Evolutionary conservation across 2,329 filamentous ascomycete species (phyloP).

Genomic region (Penicillium sp.): DNA sequence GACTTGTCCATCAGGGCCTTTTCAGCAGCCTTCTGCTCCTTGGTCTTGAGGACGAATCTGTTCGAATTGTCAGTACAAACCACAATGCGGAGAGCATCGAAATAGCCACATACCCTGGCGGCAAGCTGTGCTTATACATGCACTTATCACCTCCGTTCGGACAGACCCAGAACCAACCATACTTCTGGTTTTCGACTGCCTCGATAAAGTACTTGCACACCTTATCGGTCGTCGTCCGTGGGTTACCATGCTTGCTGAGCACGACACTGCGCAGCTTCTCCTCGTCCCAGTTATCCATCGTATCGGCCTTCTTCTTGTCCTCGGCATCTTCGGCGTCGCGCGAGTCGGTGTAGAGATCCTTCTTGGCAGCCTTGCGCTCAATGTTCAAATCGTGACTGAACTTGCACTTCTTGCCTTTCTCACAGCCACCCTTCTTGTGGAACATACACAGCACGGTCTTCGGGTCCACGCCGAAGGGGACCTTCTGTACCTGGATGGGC

Average conservation of each 20-base stretch:
- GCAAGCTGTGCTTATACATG: slow-evolving; percentile 97
- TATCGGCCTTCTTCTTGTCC: slow-evolving; percentile 79
- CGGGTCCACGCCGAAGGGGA: slow-evolving; percentile 95
- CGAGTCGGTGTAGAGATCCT: slow-evolving; percentile 83
- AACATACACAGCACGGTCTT: slow-evolving; percentile 97
- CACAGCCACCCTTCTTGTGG: slow-evolving; percentile 95
- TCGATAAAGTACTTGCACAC: slow-evolving; percentile 99
- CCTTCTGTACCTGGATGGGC: slow-evolving; percentile 94
- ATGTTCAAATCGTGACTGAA: slow-evolving; percentile 90
- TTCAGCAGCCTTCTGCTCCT: slow-evolving; percentile 92
- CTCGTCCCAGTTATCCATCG: slow-evolving; percentile 96
- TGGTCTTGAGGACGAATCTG: slow-evolving; percentile 95
- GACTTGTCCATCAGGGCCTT: slow-evolving; percentile 96
- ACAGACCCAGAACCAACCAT: slow-evolving; percentile 99
- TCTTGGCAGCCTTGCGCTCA: slow-evolving; percentile 91
- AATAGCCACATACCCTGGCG: slow-evolving; percentile 74
- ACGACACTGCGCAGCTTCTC: slow-evolving; percentile 91
- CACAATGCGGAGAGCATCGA: neutral
- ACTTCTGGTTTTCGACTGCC: slow-evolving; percentile 97
- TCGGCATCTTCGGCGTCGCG: slow-evolving; percentile 70
- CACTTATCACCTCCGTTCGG: slow-evolving; percentile 96
- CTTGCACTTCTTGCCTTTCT: slow-evolving; percentile 98
- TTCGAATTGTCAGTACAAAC: slow-evolving; percentile 13
- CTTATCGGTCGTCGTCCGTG: slow-evolving; percentile 92
- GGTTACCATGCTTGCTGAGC: slow-evolving; percentile 95